Base-by-base conservation (phyloP, 2,329 filamentous ascomycete species). In the Fusarium fujikuroi region DNA sequence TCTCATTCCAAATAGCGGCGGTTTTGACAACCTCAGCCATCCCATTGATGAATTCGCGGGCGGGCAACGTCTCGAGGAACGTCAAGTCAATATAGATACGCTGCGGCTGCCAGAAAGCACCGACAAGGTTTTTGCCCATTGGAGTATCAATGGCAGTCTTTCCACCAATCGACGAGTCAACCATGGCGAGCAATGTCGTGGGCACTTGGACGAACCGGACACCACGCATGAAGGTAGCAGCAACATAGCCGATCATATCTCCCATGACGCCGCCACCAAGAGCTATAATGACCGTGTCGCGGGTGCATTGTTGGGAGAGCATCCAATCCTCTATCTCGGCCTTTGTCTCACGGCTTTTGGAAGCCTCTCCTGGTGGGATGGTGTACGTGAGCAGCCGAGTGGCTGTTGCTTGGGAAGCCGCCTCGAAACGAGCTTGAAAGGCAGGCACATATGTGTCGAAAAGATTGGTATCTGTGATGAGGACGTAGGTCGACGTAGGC, bases 1-100 rank as follows among this genome's bases (percentile, higher is more conserved):
- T 84, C 82, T 97, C 94, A 78, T 97, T 91, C 90, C 95, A 98
- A 77, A 99, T 98, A 60, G 96, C 96, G 7, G 96, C 96, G 7
- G 96, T 99, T 89, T 98, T 98, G 81, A 98, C 89, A 36, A 99
- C 95, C 85, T 99, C 96, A 32, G 95, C 96, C 95, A 99, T 98
- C 69, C 96, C 96, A 81, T 99, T 99, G 83, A 98, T 95, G 79
- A 99, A 95, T 83, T 99, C 95, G 75, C 96, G 89, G 73, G 92
- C 91, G 2, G 95, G 95, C 25, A 99, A 86, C 2, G 95, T 97
- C 80, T 97, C 94, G 62, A 99, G 87, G 80, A 99, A 98, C 63
- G 91, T 89, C 69, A 98, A 87, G 82, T 99, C 96, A 77, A 99
- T 95, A 83, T 97, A 99, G 74, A 98, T 95, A 72, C 94, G 91